Percentiles rank a stretch among this genome's conserved stretches.
Evolutionary conservation across 2,329 filamentous ascomycete species (phyloP).

Genomic region (Acarospora socialis): DNA sequence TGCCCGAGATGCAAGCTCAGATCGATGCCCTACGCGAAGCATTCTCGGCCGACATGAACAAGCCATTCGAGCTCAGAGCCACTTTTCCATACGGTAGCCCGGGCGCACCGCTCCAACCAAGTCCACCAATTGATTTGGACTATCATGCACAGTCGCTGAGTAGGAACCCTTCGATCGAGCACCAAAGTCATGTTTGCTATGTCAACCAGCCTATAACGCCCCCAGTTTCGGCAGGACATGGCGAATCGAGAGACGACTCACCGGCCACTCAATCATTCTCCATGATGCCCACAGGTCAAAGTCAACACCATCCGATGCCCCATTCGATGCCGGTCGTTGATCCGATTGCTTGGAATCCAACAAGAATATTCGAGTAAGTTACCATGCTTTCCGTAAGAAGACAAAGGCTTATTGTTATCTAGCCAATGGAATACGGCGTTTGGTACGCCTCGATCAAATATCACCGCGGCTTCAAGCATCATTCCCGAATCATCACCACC

Average conservation of each 20-base stretch:
- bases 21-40: slow-evolving; percentile 80
- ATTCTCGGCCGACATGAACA: slow-evolving; percentile 73
- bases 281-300: slow-evolving; percentile 50
- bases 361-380: slow-evolving; percentile 78
- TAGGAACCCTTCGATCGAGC: slow-evolving; percentile 27
- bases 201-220: slow-evolving; percentile 63
- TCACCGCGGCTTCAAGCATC: slow-evolving; percentile 15
- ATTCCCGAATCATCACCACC: slow-evolving; percentile 27
- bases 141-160: slow-evolving; percentile 34
- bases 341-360: slow-evolving; percentile 64
- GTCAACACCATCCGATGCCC: slow-evolving; percentile 37
- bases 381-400: background rate
- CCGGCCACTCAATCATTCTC: slow-evolving; percentile 56
- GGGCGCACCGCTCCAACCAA: slow-evolving; percentile 46
- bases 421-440: slow-evolving; percentile 96
- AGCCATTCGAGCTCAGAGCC: slow-evolving; percentile 78
- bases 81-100: slow-evolving; percentile 80
- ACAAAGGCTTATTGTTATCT: slow-evolving; percentile 12
- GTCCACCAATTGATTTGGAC: slow-evolving; percentile 41
- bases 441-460: slow-evolving; percentile 46
- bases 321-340: slow-evolving; percentile 50
- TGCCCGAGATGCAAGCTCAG: slow-evolving; percentile 79
- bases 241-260: slow-evolving; percentile 66
- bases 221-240: slow-evolving; percentile 58
- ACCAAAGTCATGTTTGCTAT: slow-evolving; percentile 16